Evolutionary conservation across 768 basidiomycete species (phyloP).

Genomic region (Tulasnella sp.): DNA sequence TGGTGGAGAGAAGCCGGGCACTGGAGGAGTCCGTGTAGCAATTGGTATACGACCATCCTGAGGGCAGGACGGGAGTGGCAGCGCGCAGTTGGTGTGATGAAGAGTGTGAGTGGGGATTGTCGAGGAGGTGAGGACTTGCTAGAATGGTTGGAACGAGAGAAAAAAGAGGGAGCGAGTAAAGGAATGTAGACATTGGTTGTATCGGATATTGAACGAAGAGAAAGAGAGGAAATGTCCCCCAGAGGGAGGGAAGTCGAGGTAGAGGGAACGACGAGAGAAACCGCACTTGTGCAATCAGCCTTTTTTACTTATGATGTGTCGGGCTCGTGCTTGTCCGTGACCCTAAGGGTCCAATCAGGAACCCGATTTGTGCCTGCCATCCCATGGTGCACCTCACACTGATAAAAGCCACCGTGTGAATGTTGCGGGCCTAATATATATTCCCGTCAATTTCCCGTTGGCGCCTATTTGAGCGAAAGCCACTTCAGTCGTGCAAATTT

Average conservation of each 20-base stretch:
- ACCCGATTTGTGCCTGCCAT: no score
- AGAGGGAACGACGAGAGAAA: not conserved
- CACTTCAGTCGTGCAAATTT: no score
- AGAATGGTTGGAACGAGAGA: not conserved
- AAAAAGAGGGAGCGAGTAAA: not conserved
- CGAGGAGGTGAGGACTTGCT: not conserved
- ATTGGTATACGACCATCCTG: constrained; percentile 26
- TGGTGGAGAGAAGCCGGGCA: not conserved
- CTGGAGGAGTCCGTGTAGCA: constrained; percentile 4
- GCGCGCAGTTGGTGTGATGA: not conserved
- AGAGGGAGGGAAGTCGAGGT: not conserved
- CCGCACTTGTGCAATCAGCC: not conserved
- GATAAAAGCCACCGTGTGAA: no score
- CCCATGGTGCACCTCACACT: no score
- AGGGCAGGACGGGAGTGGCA: not conserved
- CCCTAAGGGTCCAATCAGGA: no score
- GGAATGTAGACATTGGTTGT: not conserved
- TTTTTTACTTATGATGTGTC: not conserved
- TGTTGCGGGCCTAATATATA: no score
- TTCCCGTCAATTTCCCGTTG: no score
- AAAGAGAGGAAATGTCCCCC: not conserved
- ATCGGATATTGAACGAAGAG: not conserved
- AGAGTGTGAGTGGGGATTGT: not conserved
- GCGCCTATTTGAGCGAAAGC: no score
- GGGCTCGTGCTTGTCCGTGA: not conserved